Conservation (phyloP, 805 yeast genomes). For the Blastobotrys parvus region DNA sequence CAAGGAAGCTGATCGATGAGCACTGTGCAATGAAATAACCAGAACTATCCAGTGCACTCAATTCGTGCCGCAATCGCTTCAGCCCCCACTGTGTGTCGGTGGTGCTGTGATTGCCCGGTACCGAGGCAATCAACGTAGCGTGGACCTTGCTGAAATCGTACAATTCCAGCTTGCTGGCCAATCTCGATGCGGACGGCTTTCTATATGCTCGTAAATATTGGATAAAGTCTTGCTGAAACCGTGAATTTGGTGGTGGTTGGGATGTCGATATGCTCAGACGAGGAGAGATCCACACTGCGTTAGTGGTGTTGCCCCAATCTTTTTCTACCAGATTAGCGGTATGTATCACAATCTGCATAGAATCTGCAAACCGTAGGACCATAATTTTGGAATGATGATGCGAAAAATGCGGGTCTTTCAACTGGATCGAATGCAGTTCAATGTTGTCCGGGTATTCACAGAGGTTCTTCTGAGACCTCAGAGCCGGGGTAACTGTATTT, state of each 20-base stretch:
- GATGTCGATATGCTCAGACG: conserved; percentile 6
- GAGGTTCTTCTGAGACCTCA: no score
- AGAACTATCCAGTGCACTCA: conserved; percentile 1
- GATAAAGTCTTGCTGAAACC: conserved; percentile 22
- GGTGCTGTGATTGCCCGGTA: conserved; percentile 23
- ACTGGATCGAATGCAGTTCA: conserved; percentile 13
- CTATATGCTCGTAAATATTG: conserved; percentile 21
- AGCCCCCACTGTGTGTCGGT: conserved; percentile 19
- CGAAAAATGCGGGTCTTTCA: conserved; percentile 19
- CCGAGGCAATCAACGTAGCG: conserved; percentile 24
- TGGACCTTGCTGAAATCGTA: conserved; percentile 22
- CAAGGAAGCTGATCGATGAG: conserved; percentile 25
- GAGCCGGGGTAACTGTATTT: no score
- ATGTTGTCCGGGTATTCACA: conserved; percentile 13
- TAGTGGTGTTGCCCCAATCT: conserved; percentile 28
- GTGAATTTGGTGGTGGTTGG: background rate
- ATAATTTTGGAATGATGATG: conserved; percentile 29
- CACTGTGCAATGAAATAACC: conserved; percentile 17
- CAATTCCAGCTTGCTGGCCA: conserved; percentile 12
- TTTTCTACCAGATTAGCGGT: conserved; percentile 27
- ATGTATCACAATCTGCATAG: conserved; percentile 23
- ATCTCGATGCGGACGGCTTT: conserved; percentile 5
- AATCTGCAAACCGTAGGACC: conserved; percentile 19
- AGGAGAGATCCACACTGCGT: conserved; percentile 27
- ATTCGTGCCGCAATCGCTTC: conserved; percentile 10